Conservation (phyloP, 306 rosid genomes). For the Canavalia gladiata region DNA sequence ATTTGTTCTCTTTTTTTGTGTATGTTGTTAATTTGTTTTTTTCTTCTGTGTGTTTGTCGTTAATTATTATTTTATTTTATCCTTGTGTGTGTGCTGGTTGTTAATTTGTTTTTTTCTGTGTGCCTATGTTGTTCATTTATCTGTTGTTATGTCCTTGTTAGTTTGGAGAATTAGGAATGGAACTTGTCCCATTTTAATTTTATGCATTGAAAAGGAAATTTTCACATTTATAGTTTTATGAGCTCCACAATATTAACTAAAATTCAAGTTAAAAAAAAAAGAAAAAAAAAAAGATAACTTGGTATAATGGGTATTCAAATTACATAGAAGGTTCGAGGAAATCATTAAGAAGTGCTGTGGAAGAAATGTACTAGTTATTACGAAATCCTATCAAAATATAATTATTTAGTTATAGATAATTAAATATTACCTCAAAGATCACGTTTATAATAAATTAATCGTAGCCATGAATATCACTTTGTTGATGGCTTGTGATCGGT, state of each 20-base stretch:
- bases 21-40: slow-evolving; percentile 7
- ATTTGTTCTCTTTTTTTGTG: neutral
- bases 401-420: no score
- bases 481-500: neutral
- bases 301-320: no score
- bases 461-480: neutral
- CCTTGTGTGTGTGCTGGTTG: neutral
- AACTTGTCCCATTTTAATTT: neutral
- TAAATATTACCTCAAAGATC: no score
- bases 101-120: neutral
- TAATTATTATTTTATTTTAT: neutral
- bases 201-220: neutral
- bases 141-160: neutral
- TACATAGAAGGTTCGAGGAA: neutral
- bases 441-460: no score
- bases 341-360: no score
- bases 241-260: neutral
- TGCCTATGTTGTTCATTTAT: neutral
- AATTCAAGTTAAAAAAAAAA: neutral
- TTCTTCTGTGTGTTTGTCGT: neutral
- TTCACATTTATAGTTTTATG: neutral
- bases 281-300: neutral
- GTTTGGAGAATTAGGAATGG: neutral
- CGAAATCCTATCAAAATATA: neutral
- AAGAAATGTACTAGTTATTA: neutral